phyloP scores from a whole-genome alignment of 768 basidiomycete species.

The Rhodotorula kratochvilovae region DNA sequence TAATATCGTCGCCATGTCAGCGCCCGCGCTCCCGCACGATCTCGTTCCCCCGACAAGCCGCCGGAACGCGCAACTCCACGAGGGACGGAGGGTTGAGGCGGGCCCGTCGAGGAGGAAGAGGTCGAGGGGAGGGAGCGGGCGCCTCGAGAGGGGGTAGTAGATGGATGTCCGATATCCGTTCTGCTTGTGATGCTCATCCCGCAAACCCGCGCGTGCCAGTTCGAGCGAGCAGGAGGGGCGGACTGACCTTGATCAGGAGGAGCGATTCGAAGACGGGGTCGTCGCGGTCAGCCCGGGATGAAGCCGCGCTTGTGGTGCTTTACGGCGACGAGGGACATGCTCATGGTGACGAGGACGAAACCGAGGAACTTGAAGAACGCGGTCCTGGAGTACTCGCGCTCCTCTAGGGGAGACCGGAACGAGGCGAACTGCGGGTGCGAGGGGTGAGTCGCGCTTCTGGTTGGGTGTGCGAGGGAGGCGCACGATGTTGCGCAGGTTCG shows the following conservation, averaged over 20 bases:
- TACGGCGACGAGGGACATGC: conserved; percentile 17
- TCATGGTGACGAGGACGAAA: conserved; percentile 16
- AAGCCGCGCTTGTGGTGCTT: conserved; percentile 12
- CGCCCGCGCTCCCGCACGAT: background rate
- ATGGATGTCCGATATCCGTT: conserved; percentile 1
- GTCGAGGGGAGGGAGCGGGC: too few species aligned
- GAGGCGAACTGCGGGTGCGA: conserved; percentile 30
- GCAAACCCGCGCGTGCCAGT: too few species aligned
- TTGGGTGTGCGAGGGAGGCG: background rate
- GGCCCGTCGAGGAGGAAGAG: background rate
- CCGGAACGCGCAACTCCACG: background rate
- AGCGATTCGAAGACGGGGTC: too few species aligned
- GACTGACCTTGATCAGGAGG: background rate
- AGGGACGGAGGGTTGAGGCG: background rate
- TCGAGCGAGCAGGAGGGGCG: background rate
- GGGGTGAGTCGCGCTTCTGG: background rate
- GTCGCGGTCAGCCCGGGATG: background rate
- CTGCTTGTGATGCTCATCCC: background rate
- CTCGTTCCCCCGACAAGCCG: background rate
- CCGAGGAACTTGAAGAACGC: conserved; percentile 39
- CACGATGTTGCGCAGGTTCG: conserved; percentile 40
- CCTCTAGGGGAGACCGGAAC: conserved; percentile 38
- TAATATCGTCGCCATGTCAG: conserved; percentile 17
- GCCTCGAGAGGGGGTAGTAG: background rate
- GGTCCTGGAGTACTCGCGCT: conserved; percentile 31